A percentile compares a stretch with the other conserved stretches of the same genome.
Conservation (phyloP, 2,329 filamentous ascomycete genomes). For the Aspergillus fijiensis region DNA sequence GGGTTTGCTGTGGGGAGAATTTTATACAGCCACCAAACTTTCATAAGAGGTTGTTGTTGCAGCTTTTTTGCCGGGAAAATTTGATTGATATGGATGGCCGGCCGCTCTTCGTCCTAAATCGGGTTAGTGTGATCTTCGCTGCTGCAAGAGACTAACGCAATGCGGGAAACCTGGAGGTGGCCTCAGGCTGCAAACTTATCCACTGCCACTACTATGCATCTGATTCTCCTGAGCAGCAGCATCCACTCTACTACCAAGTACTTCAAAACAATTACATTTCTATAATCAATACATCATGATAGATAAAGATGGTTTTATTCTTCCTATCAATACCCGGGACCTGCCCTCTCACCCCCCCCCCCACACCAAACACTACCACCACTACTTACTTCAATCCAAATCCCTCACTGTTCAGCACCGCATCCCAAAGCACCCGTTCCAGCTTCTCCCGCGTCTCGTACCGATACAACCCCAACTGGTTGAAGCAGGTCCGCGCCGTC, state of each 20-base stretch:
- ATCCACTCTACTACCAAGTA: no score
- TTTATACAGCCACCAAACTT: no score
- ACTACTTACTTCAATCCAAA: conserved; percentile 70
- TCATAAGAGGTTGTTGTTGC: neutral
- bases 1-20: no score
- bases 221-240: no score
- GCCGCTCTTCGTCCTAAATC: conserved; percentile 9
- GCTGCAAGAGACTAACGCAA: no score
- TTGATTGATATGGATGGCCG: conserved; percentile 11
- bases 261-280: no score
- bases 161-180: no score
- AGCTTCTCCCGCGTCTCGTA: conserved; percentile 67
- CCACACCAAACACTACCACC: neutral
- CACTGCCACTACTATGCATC: no score
- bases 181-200: no score
- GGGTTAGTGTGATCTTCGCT: conserved; percentile 20
- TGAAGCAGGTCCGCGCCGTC: conserved; percentile 88
- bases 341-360: neutral
- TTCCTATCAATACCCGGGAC: neutral
- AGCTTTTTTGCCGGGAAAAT: conserved; percentile 17
- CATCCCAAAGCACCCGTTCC: conserved; percentile 74
- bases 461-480: conserved; percentile 73
- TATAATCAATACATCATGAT: no score
- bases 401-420: conserved; percentile 85
- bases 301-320: no score